A percentile compares a stretch with the other conserved stretches of the same genome.
Evolutionary conservation across 2,329 filamentous ascomycete species (phyloP).

Genomic region (Clonostachys sp.): DNA sequence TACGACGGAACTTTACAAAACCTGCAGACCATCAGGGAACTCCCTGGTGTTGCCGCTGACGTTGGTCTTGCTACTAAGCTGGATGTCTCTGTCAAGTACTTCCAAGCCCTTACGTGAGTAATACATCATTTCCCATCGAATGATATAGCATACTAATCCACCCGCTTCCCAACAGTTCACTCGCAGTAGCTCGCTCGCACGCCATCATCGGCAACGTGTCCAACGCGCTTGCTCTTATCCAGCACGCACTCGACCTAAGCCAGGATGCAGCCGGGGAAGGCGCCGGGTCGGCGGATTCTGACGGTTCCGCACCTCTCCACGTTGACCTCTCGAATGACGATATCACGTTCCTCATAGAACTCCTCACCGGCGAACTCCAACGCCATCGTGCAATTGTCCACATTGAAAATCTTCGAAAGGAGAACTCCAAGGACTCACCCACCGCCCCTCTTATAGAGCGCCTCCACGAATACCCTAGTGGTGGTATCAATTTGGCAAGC

Average conservation of each 20-base stretch:
- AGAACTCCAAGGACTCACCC: slow-evolving; percentile 32
- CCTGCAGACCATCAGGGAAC: slow-evolving; percentile 81
- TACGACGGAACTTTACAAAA: slow-evolving; percentile 92
- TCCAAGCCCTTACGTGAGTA: slow-evolving; percentile 77
- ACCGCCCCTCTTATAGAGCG: slow-evolving; percentile 64
- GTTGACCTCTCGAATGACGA: slow-evolving; percentile 62
- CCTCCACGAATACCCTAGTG: slow-evolving; percentile 69
- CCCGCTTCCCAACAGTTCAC: not conserved
- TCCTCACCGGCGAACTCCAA: slow-evolving; percentile 68
- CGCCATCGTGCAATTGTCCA: slow-evolving; percentile 84
- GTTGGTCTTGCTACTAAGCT: slow-evolving; percentile 70
- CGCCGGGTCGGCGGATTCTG: slow-evolving; percentile 22
- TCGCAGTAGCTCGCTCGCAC: slow-evolving; percentile 72
- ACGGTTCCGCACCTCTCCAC: slow-evolving; percentile 39
- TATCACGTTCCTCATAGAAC: slow-evolving; percentile 50
- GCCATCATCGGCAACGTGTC: slow-evolving; percentile 65
- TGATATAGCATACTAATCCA: slow-evolving; percentile 2
- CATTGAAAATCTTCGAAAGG: slow-evolving; percentile 61
- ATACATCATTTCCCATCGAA: not conserved
- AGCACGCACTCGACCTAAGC: slow-evolving; percentile 63
- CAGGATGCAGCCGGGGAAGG: slow-evolving; percentile 46
- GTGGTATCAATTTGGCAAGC: slow-evolving; percentile 69
- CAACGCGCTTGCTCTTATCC: slow-evolving; percentile 82
- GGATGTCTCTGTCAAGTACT: slow-evolving; percentile 76
- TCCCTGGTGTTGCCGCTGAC: slow-evolving; percentile 87